Conservation (phyloP, 2,329 filamentous ascomycete genomes). For the Alternaria novae-zelandiae region DNA sequence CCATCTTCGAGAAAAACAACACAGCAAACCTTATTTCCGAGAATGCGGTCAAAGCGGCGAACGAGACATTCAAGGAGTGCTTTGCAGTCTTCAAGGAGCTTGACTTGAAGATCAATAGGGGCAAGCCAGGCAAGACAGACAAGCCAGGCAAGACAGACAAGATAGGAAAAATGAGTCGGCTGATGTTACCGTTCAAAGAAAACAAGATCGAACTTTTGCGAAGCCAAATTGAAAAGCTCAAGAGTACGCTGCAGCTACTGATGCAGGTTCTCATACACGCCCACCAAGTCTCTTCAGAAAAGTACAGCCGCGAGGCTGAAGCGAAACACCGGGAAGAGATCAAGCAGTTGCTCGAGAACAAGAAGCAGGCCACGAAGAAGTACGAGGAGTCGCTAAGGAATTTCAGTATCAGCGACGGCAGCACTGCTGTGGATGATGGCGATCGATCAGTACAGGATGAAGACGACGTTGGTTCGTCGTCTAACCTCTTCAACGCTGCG, state of each 20-base stretch:
- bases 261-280: conserved; percentile 39
- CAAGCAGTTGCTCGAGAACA: conserved; percentile 27
- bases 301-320: conserved; percentile 32
- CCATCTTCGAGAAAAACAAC: conserved; percentile 34
- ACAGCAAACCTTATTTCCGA: conserved; percentile 31
- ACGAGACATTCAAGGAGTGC: conserved; percentile 38
- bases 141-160: conserved; percentile 24
- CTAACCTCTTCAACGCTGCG: not conserved
- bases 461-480: not conserved
- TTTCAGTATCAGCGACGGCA: conserved; percentile 27
- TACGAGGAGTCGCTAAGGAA: conserved; percentile 35
- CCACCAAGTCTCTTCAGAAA: conserved; percentile 32
- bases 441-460: conserved; percentile 1
- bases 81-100: conserved; percentile 34
- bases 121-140: conserved; percentile 31
- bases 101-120: conserved; percentile 32
- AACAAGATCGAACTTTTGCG: conserved; percentile 37
- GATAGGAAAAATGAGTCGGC: conserved; percentile 15
- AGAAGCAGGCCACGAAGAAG: conserved; percentile 29
- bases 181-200: conserved; percentile 41
- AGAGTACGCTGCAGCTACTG: conserved; percentile 38
- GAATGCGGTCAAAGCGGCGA: conserved; percentile 32
- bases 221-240: conserved; percentile 39
- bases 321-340: conserved; percentile 35
- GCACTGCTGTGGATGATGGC: conserved; percentile 20